Conservation (phyloP, 371 early-diverging fungal species). For the Zychaea mexicana region DNA sequence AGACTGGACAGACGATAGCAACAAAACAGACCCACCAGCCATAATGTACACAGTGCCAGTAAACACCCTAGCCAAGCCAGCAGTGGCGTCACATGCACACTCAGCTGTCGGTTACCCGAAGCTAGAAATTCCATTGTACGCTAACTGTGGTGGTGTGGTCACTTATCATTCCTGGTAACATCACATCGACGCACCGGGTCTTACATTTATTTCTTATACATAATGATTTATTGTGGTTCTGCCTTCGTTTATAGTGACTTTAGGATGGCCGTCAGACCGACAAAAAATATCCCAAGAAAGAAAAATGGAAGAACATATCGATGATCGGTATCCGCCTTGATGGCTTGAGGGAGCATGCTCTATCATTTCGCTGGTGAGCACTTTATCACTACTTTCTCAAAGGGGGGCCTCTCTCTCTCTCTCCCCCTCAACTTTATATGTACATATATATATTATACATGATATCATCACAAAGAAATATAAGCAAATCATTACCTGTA, state of each 20-base stretch:
- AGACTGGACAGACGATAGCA: too few relatives aligned
- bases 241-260: background rate
- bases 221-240: background rate
- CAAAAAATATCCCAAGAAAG: conserved; percentile 54
- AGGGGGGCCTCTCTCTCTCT: too few relatives aligned
- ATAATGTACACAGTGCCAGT: too few relatives aligned
- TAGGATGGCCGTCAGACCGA: conserved; percentile 18
- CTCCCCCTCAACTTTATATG: too few relatives aligned
- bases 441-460: too few relatives aligned
- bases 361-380: too few relatives aligned
- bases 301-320: conserved; percentile 47
- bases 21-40: background rate
- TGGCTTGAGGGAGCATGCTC: conserved; percentile 57
- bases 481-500: conserved; percentile 32
- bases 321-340: conserved; percentile 47
- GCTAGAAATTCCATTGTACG: conserved; percentile 4
- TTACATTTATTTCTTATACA: background rate
- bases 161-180: too few relatives aligned
- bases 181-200: too few relatives aligned
- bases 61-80: too few relatives aligned
- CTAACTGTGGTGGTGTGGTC: background rate
- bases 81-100: background rate
- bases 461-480: background rate
- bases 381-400: too few relatives aligned
- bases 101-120: background rate